Conservation (phyloP, 2,329 filamentous ascomycete genomes). For the Diaporthe sp. region DNA sequence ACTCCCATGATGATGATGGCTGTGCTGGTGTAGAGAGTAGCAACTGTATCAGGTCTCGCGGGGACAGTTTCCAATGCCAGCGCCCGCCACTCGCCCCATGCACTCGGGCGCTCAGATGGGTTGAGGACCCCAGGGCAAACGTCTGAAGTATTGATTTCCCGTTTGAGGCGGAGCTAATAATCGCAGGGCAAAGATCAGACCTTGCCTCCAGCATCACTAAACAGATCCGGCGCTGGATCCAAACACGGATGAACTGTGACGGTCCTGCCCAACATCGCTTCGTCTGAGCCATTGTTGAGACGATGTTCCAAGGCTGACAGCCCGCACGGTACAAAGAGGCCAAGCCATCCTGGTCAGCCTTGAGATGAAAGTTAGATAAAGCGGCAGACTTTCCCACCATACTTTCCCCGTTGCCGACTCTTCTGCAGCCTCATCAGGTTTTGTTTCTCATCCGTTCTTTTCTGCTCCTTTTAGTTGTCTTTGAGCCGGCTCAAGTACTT, state of each 20-base stretch:
- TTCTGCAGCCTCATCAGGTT: constrained; percentile 20
- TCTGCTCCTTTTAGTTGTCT: background rate
- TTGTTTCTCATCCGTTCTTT: constrained; percentile 28
- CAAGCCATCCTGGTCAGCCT: constrained; percentile 24
- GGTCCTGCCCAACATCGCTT: constrained; percentile 23
- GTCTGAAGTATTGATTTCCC: constrained; percentile 16
- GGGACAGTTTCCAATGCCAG: constrained; percentile 11
- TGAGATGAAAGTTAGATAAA: constrained; percentile 30
- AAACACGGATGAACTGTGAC: constrained; percentile 26
- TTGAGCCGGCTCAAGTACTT: constrained; percentile 23
- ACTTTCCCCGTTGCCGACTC: background rate
- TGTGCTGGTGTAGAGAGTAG: constrained; percentile 11
- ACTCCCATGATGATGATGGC: background rate
- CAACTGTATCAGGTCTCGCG: constrained; percentile 15
- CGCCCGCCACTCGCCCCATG: background rate
- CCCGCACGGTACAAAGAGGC: background rate
- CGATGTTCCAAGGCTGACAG: constrained; percentile 18
- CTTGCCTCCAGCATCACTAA: constrained; percentile 10
- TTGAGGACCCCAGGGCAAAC: background rate
- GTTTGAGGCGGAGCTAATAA: constrained; percentile 18
- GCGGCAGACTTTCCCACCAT: constrained; percentile 9
- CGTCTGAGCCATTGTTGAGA: constrained; percentile 24
- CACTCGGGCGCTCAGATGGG: background rate
- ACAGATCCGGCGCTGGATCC: constrained; percentile 9
- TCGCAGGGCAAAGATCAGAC: constrained; percentile 3